phyloP scores from a whole-genome alignment of 1,139 yeast genomes.

The Suhomyces wounanorum region DNA sequence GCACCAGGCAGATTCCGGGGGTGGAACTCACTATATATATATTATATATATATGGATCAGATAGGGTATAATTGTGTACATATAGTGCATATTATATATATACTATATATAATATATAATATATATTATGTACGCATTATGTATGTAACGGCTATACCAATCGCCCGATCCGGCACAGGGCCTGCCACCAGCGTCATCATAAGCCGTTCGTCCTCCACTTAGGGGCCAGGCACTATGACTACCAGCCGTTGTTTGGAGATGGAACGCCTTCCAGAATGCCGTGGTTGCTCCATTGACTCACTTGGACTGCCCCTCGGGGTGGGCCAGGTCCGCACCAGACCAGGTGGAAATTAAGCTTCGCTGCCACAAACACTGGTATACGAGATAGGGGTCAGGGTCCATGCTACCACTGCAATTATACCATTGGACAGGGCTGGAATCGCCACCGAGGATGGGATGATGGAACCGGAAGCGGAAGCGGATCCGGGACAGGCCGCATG shows the following conservation, averaged over 20 bases:
- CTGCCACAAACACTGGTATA: conserved; percentile 5
- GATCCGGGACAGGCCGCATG: background rate
- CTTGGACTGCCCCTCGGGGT: background rate
- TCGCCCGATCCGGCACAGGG: conserved; percentile 1
- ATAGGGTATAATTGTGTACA: background rate
- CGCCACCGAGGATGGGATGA: background rate
- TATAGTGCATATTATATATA: background rate
- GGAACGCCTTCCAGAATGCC: conserved; percentile 2
- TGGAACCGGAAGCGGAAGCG: no score
- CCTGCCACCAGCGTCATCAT: conserved; percentile 1
- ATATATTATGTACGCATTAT: background rate
- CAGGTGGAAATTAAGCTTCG: conserved; percentile 4
- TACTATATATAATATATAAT: background rate
- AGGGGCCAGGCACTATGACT: background rate
- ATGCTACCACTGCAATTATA: background rate
- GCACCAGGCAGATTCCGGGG: background rate
- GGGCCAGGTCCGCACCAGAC: conserved; percentile 2
- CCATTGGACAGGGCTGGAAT: background rate
- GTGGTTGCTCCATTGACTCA: conserved; percentile 5
- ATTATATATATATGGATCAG: background rate
- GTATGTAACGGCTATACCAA: background rate
- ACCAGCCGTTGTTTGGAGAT: background rate
- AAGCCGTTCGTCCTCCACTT: conserved; percentile 7
- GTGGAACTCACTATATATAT: background rate
- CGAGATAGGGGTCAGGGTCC: conserved; percentile 12